These are phyloP conservation scores for Aspergillus tubingensis DNA, from an alignment of 2,329 filamentous ascomycete species.

Conservation along the genomic window DNA sequence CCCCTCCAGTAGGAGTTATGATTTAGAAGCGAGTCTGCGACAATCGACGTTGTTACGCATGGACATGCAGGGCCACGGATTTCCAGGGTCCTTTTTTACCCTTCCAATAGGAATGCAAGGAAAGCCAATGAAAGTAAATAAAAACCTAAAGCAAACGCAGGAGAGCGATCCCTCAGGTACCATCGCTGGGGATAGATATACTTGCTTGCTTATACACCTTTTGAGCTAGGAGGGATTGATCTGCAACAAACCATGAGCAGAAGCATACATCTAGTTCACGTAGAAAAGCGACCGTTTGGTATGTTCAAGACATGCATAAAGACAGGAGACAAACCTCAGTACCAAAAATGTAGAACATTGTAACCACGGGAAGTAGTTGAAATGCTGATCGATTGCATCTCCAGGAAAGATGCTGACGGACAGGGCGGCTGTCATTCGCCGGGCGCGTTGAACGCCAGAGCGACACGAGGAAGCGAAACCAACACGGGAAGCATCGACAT, in stretches of 20 bases:
- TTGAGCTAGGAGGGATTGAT: no score
- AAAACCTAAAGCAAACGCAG: not conserved
- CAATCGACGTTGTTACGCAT: slow-evolving; percentile 5
- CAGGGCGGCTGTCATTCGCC: slow-evolving; percentile 10
- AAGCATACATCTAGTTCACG: not conserved
- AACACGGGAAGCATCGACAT: slow-evolving; percentile 12
- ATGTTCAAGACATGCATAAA: not conserved
- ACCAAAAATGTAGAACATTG: not conserved
- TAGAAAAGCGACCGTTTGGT: not conserved
- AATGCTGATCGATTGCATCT: not conserved
- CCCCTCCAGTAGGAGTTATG: not conserved
- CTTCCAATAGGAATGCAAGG: not conserved
- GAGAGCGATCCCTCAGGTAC: not conserved
- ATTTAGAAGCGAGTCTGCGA: slow-evolving; percentile 12
- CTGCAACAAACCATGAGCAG: not conserved
- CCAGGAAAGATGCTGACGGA: slow-evolving; percentile 7
- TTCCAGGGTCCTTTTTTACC: not conserved
- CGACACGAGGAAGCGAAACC: slow-evolving; percentile 12
- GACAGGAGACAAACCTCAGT: not conserved
- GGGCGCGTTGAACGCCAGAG: slow-evolving; percentile 7
- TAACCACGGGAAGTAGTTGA: not conserved
- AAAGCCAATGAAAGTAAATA: not conserved
- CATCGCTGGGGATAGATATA: not conserved
- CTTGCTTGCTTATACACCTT: not conserved
- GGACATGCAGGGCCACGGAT: slow-evolving; percentile 2